phyloP scores from a whole-genome alignment of 176 grass and related monocot genomes.

The Avena sativa region DNA sequence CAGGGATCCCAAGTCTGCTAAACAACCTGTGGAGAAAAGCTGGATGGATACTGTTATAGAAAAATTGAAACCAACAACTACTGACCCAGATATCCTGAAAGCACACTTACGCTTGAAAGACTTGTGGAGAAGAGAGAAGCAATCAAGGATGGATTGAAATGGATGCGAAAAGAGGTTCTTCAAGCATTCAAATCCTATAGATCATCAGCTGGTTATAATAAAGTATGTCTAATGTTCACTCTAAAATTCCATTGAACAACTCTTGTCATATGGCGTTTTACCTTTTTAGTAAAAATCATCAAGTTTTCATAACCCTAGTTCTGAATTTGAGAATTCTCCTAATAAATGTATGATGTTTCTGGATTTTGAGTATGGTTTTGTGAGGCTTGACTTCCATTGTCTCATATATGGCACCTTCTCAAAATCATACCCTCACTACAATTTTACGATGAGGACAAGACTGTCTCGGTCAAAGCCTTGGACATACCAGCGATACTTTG shows the following conservation, averaged over 20 bases:
- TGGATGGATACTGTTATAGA: not conserved
- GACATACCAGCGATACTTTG: not conserved
- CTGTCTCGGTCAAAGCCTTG: not conserved
- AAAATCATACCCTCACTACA: conserved; percentile 27
- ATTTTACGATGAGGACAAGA: conserved; percentile 28
- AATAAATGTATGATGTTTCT: not conserved
- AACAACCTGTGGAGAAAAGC: conserved; percentile 1
- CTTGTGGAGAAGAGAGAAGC: not conserved
- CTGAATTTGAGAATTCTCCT: not conserved
- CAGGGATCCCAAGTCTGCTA: not conserved
- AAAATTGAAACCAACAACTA: not conserved
- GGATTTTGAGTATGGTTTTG: not conserved
- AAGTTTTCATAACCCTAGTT: not conserved
- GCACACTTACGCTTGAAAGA: not conserved
- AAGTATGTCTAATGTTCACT: not conserved
- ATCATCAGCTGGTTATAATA: not conserved
- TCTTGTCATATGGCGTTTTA: not conserved
- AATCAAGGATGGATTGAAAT: conserved; percentile 5
- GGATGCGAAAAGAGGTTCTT: conserved; percentile 11
- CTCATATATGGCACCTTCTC: not conserved
- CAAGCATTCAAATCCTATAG: not conserved
- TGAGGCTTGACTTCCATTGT: conserved; percentile 22
- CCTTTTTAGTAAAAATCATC: not conserved
- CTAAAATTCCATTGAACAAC: not conserved
- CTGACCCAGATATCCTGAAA: not conserved